These are phyloP conservation scores for Panicum miliaceum DNA, from an alignment of 176 grass and related monocot genomes.

Conservation along the genomic window DNA sequence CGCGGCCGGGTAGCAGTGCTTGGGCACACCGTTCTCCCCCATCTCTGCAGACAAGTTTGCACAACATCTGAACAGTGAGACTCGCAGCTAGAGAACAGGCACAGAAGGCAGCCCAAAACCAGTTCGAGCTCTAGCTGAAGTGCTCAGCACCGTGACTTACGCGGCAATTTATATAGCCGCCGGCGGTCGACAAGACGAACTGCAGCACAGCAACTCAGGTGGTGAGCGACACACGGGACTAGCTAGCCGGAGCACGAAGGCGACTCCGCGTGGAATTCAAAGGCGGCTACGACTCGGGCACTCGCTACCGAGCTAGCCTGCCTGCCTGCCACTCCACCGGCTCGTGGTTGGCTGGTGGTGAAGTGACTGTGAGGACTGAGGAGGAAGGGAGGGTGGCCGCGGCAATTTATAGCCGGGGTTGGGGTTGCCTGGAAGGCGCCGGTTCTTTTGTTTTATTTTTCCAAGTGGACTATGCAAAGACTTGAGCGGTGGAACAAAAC, in stretches of 20 bases:
- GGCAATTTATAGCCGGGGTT: conserved; percentile 21
- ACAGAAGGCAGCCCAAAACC: neutral
- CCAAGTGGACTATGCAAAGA: neutral
- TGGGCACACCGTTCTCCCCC: conserved; percentile 51
- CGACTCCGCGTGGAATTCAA: conserved; percentile 39
- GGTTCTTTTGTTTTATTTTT: neutral
- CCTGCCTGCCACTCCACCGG: too few species aligned
- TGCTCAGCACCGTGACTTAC: neutral
- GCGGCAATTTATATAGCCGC: conserved; percentile 27
- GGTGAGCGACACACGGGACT: neutral
- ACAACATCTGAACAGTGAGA: conserved; percentile 30
- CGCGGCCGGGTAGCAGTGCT: conserved; percentile 42
- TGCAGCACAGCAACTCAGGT: neutral
- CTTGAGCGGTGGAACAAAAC: neutral
- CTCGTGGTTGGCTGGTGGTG: neutral
- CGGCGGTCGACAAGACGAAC: neutral
- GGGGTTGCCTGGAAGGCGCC: neutral
- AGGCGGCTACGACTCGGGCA: neutral
- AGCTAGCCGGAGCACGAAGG: neutral
- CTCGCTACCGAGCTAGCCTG: neutral
- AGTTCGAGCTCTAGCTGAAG: neutral
- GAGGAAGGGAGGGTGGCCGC: neutral
- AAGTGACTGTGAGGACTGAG: neutral
- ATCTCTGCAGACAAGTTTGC: conserved; percentile 50
- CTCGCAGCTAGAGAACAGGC: neutral